Evolutionary conservation across 768 basidiomycete species (phyloP).

Genomic region (Rhodosporidiobolus sp.): DNA sequence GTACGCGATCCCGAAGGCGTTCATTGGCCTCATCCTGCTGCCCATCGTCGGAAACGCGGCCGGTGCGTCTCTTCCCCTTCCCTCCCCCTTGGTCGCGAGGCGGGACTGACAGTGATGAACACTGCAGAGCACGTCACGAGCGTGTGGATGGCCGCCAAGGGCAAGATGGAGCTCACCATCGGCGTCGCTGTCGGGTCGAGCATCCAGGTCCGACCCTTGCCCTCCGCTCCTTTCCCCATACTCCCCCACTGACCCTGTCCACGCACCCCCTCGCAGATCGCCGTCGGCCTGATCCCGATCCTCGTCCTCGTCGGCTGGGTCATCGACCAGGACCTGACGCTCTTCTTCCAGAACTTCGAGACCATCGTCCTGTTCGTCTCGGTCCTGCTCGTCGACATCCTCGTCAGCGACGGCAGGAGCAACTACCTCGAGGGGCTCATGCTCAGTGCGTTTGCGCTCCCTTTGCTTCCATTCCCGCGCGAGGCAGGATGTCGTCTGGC

Average conservation of each 20-base stretch:
- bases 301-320: slow-evolving; percentile 87
- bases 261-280: slow-evolving; percentile 16
- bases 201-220: slow-evolving; percentile 43
- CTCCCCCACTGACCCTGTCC: background rate
- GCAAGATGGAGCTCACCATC: slow-evolving; percentile 64
- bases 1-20: slow-evolving; percentile 69
- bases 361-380: slow-evolving; percentile 83
- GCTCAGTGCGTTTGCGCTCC: slow-evolving; percentile 51
- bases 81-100: background rate
- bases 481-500: too few relatives aligned
- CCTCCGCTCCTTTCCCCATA: background rate
- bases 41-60: slow-evolving; percentile 66
- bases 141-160: slow-evolving; percentile 86
- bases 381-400: slow-evolving; percentile 78
- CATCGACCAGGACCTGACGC: slow-evolving; percentile 48
- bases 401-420: slow-evolving; percentile 69
- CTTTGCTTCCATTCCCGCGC: too few relatives aligned
- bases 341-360: slow-evolving; percentile 63
- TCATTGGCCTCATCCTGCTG: slow-evolving; percentile 80
- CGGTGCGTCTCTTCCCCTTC: background rate
- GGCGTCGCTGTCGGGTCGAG: slow-evolving; percentile 50
- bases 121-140: slow-evolving; percentile 66
- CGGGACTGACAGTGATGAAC: background rate
- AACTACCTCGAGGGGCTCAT: slow-evolving; percentile 92
- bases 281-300: slow-evolving; percentile 62